Evolutionary conservation across 108 stramenopile genomes (phyloP).

Genomic region (Pseudonitzschia multiseries): DNA sequence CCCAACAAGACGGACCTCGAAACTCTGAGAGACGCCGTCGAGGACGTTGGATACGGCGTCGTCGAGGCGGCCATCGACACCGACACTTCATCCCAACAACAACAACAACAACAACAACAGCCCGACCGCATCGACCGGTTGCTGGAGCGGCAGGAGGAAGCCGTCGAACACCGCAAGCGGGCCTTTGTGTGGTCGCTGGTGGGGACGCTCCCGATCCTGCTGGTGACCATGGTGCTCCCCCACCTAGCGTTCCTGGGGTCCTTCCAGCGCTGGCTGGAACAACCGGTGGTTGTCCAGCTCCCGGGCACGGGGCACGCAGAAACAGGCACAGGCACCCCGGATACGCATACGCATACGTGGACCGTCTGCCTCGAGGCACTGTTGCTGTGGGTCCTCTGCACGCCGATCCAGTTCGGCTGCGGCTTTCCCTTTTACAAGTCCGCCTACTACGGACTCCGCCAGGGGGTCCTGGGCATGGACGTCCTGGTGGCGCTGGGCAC

Average conservation of each 20-base stretch:
- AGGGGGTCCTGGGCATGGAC: conserved; percentile 90
- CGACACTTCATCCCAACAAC: not conserved
- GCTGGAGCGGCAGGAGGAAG: conserved; percentile 34
- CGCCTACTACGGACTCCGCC: conserved; percentile 61
- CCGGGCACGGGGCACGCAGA: not conserved
- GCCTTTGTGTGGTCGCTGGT: conserved; percentile 43
- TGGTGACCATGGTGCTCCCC: conserved; percentile 52
- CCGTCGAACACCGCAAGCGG: conserved; percentile 31
- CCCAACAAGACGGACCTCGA: not conserved
- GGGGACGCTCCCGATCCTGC: conserved; percentile 45
- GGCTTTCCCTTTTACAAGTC: conserved; percentile 84
- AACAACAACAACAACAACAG: not conserved
- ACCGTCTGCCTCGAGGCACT: conserved; percentile 31
- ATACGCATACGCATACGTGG: too few relatives aligned
- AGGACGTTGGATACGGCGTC: conserved; percentile 32
- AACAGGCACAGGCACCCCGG: too few relatives aligned
- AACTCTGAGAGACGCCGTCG: conserved; percentile 26
- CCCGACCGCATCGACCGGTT: conserved; percentile 42
- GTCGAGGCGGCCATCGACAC: not conserved
- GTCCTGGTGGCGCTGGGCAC: conserved; percentile 94
- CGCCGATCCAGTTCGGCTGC: conserved; percentile 90
- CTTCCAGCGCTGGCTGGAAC: conserved; percentile 23
- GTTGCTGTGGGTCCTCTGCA: conserved; percentile 56
- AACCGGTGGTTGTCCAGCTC: conserved; percentile 13
- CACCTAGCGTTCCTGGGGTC: conserved; percentile 21